These are phyloP conservation scores for Delitschia confertaspora DNA, from an alignment of 495 filamentous ascomycete species.

Conservation along the genomic window DNA sequence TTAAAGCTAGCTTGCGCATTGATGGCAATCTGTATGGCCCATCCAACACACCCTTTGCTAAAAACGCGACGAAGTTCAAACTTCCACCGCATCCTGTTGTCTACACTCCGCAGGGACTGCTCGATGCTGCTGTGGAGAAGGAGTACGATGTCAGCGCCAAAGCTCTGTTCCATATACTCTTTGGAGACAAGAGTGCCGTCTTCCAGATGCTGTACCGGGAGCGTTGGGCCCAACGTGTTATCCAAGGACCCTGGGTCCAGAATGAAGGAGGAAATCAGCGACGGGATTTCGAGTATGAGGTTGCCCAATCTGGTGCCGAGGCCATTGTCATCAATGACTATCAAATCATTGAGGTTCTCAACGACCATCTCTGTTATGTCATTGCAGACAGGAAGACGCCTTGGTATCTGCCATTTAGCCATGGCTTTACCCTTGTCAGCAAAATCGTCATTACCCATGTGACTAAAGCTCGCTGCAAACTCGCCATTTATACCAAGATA, in stretches of 20 bases:
- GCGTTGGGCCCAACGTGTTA: conserved; percentile 56
- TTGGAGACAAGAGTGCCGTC: conserved; percentile 88
- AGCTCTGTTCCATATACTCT: conserved; percentile 88
- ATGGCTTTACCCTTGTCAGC: conserved; percentile 72
- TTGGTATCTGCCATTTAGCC: conserved; percentile 78
- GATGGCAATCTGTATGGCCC: conserved; percentile 46
- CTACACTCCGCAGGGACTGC: conserved; percentile 75
- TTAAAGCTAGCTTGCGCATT: conserved; percentile 52
- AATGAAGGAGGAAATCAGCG: conserved; percentile 59
- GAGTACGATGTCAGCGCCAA: conserved; percentile 83
- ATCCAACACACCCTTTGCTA: conserved; percentile 38
- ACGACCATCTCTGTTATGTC: conserved; percentile 93
- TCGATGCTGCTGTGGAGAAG: conserved; percentile 58
- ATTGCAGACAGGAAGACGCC: conserved; percentile 79
- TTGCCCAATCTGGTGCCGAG: conserved; percentile 8
- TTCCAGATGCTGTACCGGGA: conserved; percentile 89
- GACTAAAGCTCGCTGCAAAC: conserved; percentile 82
- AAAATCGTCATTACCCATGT: conserved; percentile 93
- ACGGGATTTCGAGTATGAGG: conserved; percentile 64
- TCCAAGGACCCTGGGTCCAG: conserved; percentile 78
- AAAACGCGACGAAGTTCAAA: conserved; percentile 63
- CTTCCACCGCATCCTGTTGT: conserved; percentile 72
- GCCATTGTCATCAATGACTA: conserved; percentile 56
- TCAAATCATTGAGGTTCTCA: conserved; percentile 83
- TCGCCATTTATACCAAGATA: conserved; percentile 77